These are phyloP conservation scores for Sonneratia alba DNA, from an alignment of 345 rosid genomes.

Conservation along the genomic window DNA sequence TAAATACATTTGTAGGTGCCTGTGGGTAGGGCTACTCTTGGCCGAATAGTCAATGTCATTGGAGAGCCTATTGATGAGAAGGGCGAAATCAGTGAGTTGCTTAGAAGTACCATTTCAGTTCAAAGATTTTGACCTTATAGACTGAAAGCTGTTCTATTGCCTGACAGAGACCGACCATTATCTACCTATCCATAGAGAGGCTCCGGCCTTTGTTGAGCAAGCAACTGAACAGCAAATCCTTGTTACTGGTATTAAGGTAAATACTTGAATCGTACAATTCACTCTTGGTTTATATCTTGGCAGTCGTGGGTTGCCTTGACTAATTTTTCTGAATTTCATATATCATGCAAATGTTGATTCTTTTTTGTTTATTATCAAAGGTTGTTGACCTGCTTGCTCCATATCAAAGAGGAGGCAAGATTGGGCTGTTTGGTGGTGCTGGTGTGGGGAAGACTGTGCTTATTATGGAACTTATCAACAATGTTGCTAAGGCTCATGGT, in stretches of 20 bases:
- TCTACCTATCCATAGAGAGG: constrained; percentile 94
- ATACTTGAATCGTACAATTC: neutral
- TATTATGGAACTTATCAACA: constrained; percentile 21
- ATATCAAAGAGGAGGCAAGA: constrained; percentile 20
- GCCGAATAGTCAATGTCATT: constrained; percentile 96
- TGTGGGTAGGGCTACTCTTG: constrained; percentile 94
- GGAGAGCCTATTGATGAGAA: constrained; percentile 95
- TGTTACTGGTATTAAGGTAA: constrained; percentile 94
- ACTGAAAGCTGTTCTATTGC: neutral
- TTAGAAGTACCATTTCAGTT: neutral
- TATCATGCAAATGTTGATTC: neutral
- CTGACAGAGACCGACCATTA: constrained; percentile 69
- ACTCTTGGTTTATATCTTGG: too few relatives aligned
- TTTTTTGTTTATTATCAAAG: neutral
- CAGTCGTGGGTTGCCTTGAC: too few relatives aligned
- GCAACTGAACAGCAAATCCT: constrained; percentile 93
- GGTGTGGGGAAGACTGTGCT: constrained; percentile 27
- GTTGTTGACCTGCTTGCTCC: constrained; percentile 20
- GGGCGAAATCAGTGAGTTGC: constrained; percentile 70
- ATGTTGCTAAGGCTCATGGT: constrained; percentile 22
- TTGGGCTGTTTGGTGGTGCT: constrained; percentile 16
- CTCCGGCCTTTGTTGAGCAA: constrained; percentile 87
- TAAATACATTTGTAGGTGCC: constrained; percentile 45
- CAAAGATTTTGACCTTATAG: neutral
- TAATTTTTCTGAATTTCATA: too few relatives aligned